Evolutionary conservation across 2,329 filamentous ascomycete genomes (phyloP).

Genomic region (Fusarium verticillioides): DNA sequence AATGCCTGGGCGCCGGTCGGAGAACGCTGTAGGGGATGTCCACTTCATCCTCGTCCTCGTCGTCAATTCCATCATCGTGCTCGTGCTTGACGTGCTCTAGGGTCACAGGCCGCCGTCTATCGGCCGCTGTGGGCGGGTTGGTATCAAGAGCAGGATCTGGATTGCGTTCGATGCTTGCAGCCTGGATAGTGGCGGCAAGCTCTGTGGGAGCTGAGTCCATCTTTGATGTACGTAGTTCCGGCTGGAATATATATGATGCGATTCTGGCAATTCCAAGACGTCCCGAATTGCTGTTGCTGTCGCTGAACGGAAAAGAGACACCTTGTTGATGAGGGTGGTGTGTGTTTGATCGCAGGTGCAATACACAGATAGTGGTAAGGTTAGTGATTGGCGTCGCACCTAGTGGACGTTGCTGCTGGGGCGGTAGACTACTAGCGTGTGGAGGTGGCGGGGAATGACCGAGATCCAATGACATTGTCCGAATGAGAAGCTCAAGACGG

Average conservation of each 20-base stretch:
- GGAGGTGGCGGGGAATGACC: background rate
- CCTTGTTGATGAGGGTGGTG: background rate
- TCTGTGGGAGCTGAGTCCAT: conserved; percentile 72
- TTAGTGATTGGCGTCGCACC: conserved; percentile 34
- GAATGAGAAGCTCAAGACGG: background rate
- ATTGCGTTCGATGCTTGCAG: conserved; percentile 77
- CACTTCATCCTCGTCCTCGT: conserved; percentile 60
- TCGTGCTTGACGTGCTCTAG: conserved; percentile 36
- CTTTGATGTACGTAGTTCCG: background rate
- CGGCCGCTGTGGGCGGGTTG: conserved; percentile 82
- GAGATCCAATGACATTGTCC: background rate
- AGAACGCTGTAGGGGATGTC: conserved; percentile 77
- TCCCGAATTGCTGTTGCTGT: background rate
- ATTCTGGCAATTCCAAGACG: background rate
- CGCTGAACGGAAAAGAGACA: background rate
- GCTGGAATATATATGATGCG: background rate
- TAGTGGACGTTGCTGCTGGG: conserved; percentile 42
- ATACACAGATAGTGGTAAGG: background rate
- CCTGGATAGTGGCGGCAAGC: conserved; percentile 82
- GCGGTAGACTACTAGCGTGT: conserved; percentile 40
- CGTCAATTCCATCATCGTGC: conserved; percentile 51
- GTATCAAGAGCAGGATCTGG: conserved; percentile 80
- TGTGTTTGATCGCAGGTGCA: background rate
- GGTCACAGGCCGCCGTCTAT: conserved; percentile 57
- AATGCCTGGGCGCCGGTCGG: conserved; percentile 60